phyloP scores from a whole-genome alignment of 1,139 yeast species.

The Saccharomyces hybrid region DNA sequence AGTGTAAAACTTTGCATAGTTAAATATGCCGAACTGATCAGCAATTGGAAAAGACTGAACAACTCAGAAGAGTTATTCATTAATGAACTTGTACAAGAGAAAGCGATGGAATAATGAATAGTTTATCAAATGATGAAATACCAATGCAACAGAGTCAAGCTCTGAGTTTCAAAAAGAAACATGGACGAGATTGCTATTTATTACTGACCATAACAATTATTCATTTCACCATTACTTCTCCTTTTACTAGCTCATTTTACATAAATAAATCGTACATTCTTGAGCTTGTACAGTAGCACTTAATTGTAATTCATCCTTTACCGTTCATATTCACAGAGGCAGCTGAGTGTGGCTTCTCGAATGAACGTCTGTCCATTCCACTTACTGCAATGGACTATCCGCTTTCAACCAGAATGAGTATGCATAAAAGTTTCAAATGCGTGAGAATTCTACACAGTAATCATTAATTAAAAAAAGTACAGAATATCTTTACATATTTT shows the following conservation, averaged over 20 bases:
- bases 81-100: constrained; percentile 4
- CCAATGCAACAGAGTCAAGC: constrained; percentile 90
- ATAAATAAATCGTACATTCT: not conserved
- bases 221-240: not conserved
- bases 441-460: not conserved
- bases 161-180: constrained; percentile 49
- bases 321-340: too few relatives aligned
- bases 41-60: constrained; percentile 6
- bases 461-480: not conserved
- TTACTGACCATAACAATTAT: constrained; percentile 12
- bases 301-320: not conserved
- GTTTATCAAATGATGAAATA: constrained; percentile 57
- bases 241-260: not conserved
- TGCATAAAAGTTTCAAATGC: not conserved
- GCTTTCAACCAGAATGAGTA: not conserved
- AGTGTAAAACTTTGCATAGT: constrained; percentile 43
- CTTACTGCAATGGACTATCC: too few relatives aligned
- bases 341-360: too few relatives aligned
- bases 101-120: constrained; percentile 6
- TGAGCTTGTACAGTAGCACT: not conserved
- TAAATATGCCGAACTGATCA: constrained; percentile 57
- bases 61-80: constrained; percentile 8
- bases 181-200: constrained; percentile 44
- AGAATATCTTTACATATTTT: not conserved
- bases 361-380: too few relatives aligned